Percentiles rank a stretch among this genome's conserved stretches.
phyloP scores from a whole-genome alignment of 176 grass and related monocot genomes.

The Triticum aestivum region IWGSC_CS_RefSeq_v2.1 NC_057799.1:112972740-112973239 shows the following conservation, averaged over 20 bases:
- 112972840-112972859: slow-evolving; percentile 55
- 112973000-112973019: slow-evolving; percentile 93
- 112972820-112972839: neutral
- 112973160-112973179: slow-evolving; percentile 95
- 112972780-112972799: neutral
- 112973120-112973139: slow-evolving; percentile 78
- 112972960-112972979: slow-evolving; percentile 80
- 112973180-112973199: slow-evolving; percentile 51
- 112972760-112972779: slow-evolving; percentile 55
- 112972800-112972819: slow-evolving; percentile 6
- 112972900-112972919: slow-evolving; percentile 99
- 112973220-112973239: slow-evolving; percentile 99
- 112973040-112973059: neutral
- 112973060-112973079: slow-evolving; percentile 9
- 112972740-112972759: slow-evolving; percentile 83
- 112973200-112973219: slow-evolving; percentile 96
- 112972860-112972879: slow-evolving; percentile 89
- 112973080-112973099: slow-evolving; percentile 33
- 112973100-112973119: slow-evolving; percentile 79
- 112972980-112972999: slow-evolving; percentile 96
- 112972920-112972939: slow-evolving; percentile 94
- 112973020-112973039: slow-evolving; percentile 1
- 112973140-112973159: slow-evolving; percentile 91
- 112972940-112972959: slow-evolving; percentile 71
- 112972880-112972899: slow-evolving; percentile 99